Evolutionary conservation across 2,329 filamentous ascomycete species (phyloP).

Genomic region (Purpureocillium lavendulum): DNA sequence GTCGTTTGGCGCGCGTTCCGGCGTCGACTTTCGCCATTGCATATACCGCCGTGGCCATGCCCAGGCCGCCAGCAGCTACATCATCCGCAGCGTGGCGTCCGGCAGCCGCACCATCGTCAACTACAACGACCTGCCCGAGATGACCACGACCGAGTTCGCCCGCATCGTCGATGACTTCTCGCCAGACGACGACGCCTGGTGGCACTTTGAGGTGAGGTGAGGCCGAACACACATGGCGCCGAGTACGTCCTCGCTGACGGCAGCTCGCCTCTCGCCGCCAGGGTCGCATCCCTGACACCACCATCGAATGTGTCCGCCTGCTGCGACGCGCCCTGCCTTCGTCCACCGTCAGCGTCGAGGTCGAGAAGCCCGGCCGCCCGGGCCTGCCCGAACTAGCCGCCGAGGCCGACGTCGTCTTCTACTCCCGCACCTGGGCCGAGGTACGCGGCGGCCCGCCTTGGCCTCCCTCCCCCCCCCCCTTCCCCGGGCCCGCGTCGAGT

Average conservation of each 20-base stretch:
- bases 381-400: constrained; percentile 52
- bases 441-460: constrained; percentile 32
- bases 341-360: constrained; percentile 56
- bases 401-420: constrained; percentile 64
- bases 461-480: too few relatives aligned
- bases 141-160: constrained; percentile 55
- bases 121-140: constrained; percentile 59
- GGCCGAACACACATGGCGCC: not conserved
- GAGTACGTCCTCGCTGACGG: not conserved
- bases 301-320: constrained; percentile 48
- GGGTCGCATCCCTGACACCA: constrained; percentile 58
- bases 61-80: constrained; percentile 60
- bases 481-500: not conserved
- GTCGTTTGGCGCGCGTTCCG: constrained; percentile 39
- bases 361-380: constrained; percentile 58
- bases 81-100: constrained; percentile 51
- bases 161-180: constrained; percentile 29
- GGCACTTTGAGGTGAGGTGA: constrained; percentile 58
- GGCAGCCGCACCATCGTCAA: constrained; percentile 64
- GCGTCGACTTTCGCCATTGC: constrained; percentile 44
- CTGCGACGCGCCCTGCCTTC: constrained; percentile 37
- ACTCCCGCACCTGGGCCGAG: constrained; percentile 63
- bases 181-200: constrained; percentile 41
- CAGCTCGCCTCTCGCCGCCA: constrained; percentile 14
- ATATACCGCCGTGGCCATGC: constrained; percentile 46